phyloP scores from a whole-genome alignment of 768 basidiomycete species.

The Suillus tomentosus region DNA sequence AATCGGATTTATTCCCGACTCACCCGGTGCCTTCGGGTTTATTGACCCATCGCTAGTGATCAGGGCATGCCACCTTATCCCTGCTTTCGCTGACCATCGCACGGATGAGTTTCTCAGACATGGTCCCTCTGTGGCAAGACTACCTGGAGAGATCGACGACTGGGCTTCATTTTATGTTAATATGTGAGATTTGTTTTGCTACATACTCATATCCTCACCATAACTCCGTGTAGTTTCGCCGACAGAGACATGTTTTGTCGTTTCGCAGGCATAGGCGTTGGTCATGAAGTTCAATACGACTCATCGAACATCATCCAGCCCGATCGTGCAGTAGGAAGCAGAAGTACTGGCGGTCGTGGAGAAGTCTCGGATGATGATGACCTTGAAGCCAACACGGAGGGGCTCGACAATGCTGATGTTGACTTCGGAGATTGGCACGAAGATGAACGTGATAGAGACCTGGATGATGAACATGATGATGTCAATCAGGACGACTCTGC shows the following conservation, averaged over 20 bases:
- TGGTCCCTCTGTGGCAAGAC: background rate
- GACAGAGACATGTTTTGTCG: slow-evolving; percentile 15
- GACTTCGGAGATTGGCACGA: background rate
- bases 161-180: background rate
- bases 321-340: background rate
- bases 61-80: background rate
- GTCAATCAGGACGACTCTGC: background rate
- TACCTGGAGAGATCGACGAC: background rate
- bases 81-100: background rate
- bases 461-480: background rate
- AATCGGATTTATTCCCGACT: background rate
- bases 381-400: background rate
- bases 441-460: background rate
- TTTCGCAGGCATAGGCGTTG: slow-evolving; percentile 12
- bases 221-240: slow-evolving; percentile 2
- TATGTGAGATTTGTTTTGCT: background rate
- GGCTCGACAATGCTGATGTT: background rate
- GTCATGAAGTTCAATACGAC: slow-evolving; percentile 5
- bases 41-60: background rate
- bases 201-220: background rate
- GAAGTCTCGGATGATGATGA: background rate
- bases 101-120: background rate
- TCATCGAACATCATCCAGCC: background rate
- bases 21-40: background rate
- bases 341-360: background rate